Percentiles rank a stretch among this genome's conserved stretches.
Evolutionary conservation across 2,329 filamentous ascomycete species (phyloP).

Genomic region (Lizonia empirigonia): DNA sequence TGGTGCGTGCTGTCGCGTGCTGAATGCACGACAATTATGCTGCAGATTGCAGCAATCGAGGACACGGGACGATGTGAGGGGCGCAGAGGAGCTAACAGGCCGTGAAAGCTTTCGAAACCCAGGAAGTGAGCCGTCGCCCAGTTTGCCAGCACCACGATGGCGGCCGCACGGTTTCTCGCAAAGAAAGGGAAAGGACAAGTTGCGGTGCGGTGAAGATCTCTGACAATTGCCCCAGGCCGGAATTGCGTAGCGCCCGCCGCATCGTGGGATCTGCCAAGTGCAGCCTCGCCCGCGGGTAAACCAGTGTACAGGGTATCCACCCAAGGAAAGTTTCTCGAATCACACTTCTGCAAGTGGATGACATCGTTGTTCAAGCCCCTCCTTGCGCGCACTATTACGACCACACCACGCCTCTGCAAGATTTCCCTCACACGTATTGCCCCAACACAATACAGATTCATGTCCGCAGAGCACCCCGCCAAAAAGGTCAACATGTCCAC

Average conservation of each 20-base stretch:
- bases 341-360: slow-evolving; percentile 23
- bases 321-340: slow-evolving; percentile 14
- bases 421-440: neutral
- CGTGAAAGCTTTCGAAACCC: neutral
- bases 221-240: slow-evolving; percentile 14
- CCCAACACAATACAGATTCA: slow-evolving; percentile 13
- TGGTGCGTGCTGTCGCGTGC: slow-evolving; percentile 46
- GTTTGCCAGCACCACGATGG: slow-evolving; percentile 10
- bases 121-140: slow-evolving; percentile 5
- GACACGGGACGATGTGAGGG: slow-evolving; percentile 15
- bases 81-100: slow-evolving; percentile 8
- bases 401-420: neutral
- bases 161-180: slow-evolving; percentile 2
- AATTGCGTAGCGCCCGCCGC: slow-evolving; percentile 25
- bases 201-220: slow-evolving; percentile 19
- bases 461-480: slow-evolving; percentile 53
- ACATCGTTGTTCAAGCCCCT: slow-evolving; percentile 10
- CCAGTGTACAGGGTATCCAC: slow-evolving; percentile 4
- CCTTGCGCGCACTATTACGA: neutral
- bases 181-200: slow-evolving; percentile 27
- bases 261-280: slow-evolving; percentile 12
- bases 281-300: slow-evolving; percentile 9
- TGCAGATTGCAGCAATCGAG: slow-evolving; percentile 6
- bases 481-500: slow-evolving; percentile 82
- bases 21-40: slow-evolving; percentile 28